These are phyloP conservation scores for Acacia pycnantha DNA, from an alignment of 331 rosid genomes.

Conservation along the genomic window DNA sequence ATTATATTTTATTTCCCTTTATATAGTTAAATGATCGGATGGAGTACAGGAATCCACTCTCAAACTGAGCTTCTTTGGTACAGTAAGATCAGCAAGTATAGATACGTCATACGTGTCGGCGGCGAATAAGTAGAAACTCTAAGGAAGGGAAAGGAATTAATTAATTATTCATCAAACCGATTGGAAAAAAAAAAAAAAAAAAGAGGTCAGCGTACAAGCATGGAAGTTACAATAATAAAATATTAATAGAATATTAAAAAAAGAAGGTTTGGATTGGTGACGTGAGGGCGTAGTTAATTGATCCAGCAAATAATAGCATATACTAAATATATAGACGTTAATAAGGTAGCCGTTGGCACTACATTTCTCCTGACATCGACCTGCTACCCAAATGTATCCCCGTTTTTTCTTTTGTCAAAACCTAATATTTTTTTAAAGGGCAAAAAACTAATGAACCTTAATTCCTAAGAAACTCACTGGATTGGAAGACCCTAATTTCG, in stretches of 20 bases:
- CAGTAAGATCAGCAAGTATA: not conserved
- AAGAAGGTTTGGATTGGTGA: not conserved
- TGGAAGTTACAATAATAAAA: not conserved
- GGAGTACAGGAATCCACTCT: too few relatives aligned
- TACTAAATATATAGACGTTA: not conserved
- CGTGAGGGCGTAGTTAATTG: not conserved
- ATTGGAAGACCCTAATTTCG: not conserved
- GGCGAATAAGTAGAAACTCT: not conserved
- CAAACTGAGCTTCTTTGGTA: not conserved
- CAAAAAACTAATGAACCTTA: not conserved
- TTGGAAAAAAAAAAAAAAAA: not conserved
- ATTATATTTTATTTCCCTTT: too few relatives aligned
- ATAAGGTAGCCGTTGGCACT: slow-evolving; percentile 13
- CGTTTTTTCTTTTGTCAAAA: not conserved
- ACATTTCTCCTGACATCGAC: not conserved
- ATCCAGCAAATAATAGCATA: not conserved
- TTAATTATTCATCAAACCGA: not conserved
- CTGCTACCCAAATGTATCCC: not conserved
- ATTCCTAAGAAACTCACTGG: not conserved
- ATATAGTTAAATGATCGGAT: too few relatives aligned
- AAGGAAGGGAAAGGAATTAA: not conserved
- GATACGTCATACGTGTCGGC: not conserved
- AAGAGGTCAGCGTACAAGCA: not conserved
- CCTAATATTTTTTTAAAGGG: not conserved
- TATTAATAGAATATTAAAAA: not conserved